phyloP scores from a whole-genome alignment of 2,329 filamentous ascomycete genomes.

The Colletotrichum godetiae region DNA sequence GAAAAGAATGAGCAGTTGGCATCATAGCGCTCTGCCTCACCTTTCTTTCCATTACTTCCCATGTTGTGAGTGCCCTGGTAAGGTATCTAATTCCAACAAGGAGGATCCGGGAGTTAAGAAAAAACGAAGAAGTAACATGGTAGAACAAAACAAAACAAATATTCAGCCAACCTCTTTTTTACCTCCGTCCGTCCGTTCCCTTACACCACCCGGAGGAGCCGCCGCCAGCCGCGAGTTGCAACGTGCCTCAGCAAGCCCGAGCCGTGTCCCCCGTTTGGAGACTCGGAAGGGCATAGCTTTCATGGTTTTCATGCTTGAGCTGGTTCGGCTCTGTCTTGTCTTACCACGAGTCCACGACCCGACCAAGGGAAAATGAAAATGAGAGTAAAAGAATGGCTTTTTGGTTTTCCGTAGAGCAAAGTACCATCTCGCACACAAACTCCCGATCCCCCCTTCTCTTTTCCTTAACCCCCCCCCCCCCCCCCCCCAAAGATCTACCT shows the following conservation, averaged over 20 bases:
- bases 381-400: not conserved
- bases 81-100: slow-evolving; percentile 5
- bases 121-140: not conserved
- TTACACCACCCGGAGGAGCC: not conserved
- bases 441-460: too few species aligned
- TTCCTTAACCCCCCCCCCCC: not conserved
- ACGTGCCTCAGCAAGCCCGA: slow-evolving; percentile 27
- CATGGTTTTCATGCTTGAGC: slow-evolving; percentile 4
- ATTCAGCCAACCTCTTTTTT: not conserved
- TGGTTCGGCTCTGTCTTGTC: slow-evolving; percentile 29
- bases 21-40: slow-evolving; percentile 26
- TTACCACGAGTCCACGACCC: slow-evolving; percentile 3
- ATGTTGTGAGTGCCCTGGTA: not conserved
- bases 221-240: slow-evolving; percentile 29
- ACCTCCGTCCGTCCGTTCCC: not conserved
- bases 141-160: not conserved
- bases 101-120: slow-evolving; percentile 5
- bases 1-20: slow-evolving; percentile 2
- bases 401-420: not conserved
- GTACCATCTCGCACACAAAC: not conserved
- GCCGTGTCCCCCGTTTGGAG: slow-evolving; percentile 9
- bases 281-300: slow-evolving; percentile 2
- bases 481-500: not conserved
- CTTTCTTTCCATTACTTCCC: not conserved
- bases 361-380: not conserved